Conservation (phyloP, 2,329 filamentous ascomycete species). For the Acrocalymma vagum region DNA sequence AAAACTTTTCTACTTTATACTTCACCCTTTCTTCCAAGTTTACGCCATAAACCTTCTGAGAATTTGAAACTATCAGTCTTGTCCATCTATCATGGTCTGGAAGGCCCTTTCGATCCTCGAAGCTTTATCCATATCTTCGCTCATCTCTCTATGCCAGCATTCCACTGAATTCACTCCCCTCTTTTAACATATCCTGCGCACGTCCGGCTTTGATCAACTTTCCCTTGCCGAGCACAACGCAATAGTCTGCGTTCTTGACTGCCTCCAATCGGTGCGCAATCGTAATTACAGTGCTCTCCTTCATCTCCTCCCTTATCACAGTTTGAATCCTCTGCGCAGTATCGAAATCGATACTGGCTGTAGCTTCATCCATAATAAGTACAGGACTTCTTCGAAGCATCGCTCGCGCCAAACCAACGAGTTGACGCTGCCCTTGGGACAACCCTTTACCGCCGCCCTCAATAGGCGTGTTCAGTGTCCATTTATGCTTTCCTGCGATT, state of each 20-base stretch:
- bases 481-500: conserved; percentile 63
- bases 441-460: conserved; percentile 70
- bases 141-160: conserved; percentile 41
- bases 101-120: no score
- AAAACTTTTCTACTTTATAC: no score
- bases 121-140: no score
- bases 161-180: conserved; percentile 41
- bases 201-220: conserved; percentile 50
- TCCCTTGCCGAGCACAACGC: conserved; percentile 63
- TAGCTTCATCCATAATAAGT: conserved; percentile 73
- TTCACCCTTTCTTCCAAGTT: no score
- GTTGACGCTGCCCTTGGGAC: conserved; percentile 71
- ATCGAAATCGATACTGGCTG: conserved; percentile 70
- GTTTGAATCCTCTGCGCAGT: conserved; percentile 65
- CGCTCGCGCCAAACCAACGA: conserved; percentile 71
- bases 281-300: conserved; percentile 68
- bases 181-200: conserved; percentile 44
- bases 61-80: no score
- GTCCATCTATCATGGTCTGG: no score
- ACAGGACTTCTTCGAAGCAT: conserved; percentile 68
- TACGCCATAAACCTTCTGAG: no score
- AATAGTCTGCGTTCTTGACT: conserved; percentile 66
- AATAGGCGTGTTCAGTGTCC: conserved; percentile 64
- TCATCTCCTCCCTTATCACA: conserved; percentile 65
- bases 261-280: conserved; percentile 72